phyloP scores from a whole-genome alignment of 2,329 filamentous ascomycete genomes.

The Calonectria honghensis region DNA sequence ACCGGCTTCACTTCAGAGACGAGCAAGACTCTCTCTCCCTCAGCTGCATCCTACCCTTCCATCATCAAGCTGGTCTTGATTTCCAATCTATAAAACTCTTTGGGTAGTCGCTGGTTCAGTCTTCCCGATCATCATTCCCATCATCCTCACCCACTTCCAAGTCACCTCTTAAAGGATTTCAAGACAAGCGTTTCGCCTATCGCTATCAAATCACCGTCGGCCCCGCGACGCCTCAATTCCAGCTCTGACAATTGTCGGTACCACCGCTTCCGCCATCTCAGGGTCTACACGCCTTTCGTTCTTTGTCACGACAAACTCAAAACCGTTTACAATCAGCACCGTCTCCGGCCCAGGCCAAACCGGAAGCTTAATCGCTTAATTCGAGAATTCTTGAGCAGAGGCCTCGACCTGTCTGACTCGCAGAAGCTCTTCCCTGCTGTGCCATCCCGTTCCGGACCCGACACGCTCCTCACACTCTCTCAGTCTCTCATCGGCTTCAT shows the following conservation, averaged over 20 bases:
- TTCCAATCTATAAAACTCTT: slow-evolving; percentile 37
- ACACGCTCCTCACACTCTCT: slow-evolving; percentile 4
- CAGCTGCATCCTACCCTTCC: slow-evolving; percentile 44
- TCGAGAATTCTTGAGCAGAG: slow-evolving; percentile 31
- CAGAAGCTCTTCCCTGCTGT: slow-evolving; percentile 24
- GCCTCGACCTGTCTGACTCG: slow-evolving; percentile 49
- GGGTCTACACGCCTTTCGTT: slow-evolving; percentile 27
- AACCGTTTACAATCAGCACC: slow-evolving; percentile 24
- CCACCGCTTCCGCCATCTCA: slow-evolving; percentile 24
- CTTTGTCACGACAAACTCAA: slow-evolving; percentile 25
- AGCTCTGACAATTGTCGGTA: slow-evolving; percentile 31
- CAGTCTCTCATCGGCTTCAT: slow-evolving; percentile 28
- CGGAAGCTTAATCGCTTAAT: slow-evolving; percentile 38
- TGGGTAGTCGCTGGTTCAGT: slow-evolving; percentile 12
- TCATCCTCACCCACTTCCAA: slow-evolving; percentile 5
- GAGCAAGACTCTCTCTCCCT: slow-evolving; percentile 48
- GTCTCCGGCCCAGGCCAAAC: slow-evolving; percentile 27
- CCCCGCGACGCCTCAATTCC: slow-evolving; percentile 41
- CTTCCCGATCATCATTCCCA: slow-evolving; percentile 13
- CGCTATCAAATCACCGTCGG: slow-evolving; percentile 21
- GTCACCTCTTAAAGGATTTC: slow-evolving; percentile 8
- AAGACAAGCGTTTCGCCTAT: slow-evolving; percentile 1
- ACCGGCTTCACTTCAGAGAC: slow-evolving; percentile 41
- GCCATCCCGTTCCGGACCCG: slow-evolving; percentile 36
- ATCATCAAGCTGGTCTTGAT: slow-evolving; percentile 53